Percentiles rank a stretch among this genome's conserved stretches.
phyloP scores from a whole-genome alignment of 768 basidiomycete genomes.

The Naganishia antarctica region DNA sequence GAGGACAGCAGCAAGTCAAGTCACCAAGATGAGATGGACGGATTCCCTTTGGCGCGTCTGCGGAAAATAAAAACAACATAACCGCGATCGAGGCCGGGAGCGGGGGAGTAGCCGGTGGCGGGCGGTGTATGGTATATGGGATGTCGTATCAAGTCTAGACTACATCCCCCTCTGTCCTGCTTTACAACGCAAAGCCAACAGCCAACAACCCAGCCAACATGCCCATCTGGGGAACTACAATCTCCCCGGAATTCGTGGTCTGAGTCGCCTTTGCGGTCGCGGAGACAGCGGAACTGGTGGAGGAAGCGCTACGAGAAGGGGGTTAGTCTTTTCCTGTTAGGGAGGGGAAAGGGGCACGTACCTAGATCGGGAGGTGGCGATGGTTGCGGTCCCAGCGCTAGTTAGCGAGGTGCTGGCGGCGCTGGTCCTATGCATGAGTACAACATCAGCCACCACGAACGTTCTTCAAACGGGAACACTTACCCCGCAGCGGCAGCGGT shows the following conservation, averaged over 20 bases:
- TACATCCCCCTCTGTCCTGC: neutral
- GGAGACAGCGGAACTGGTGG: too few species aligned
- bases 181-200: neutral
- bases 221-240: neutral
- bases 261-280: neutral
- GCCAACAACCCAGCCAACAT: neutral
- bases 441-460: neutral
- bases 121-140: too few species aligned
- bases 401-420: neutral
- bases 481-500: too few species aligned
- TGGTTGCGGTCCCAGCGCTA: too few species aligned
- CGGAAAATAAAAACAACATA: neutral
- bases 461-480: too few species aligned
- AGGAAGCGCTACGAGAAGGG: too few species aligned
- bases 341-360: too few species aligned
- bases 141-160: neutral
- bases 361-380: too few species aligned
- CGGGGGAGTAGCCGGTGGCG: too few species aligned
- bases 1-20: neutral
- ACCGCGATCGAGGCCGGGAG: neutral
- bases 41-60: neutral
- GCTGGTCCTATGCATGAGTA: neutral
- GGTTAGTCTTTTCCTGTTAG: too few species aligned
- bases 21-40: neutral
- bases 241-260: neutral